A percentile compares a stretch with the other conserved stretches of the same genome.
phyloP scores from a whole-genome alignment of 1,284 basidiomycete species.

The Thecaphora thlaspeos region DNA sequence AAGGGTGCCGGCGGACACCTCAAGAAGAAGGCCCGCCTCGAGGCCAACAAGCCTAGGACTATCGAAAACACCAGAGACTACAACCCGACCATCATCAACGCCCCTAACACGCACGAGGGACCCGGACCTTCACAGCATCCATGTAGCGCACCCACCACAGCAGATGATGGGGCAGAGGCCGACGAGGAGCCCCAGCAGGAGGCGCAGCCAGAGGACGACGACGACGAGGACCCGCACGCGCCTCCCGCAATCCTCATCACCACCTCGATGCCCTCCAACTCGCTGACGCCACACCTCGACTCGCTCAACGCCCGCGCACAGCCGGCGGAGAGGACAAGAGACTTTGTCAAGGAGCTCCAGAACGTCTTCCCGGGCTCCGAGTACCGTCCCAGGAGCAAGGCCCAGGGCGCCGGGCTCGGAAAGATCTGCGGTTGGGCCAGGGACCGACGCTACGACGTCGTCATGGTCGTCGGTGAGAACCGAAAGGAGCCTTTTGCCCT shows the following conservation, averaged over 20 bases:
- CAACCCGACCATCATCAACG: slow-evolving; percentile 71
- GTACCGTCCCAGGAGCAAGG: slow-evolving; percentile 84
- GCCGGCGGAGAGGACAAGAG: slow-evolving; percentile 58
- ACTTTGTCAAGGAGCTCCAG: slow-evolving; percentile 75
- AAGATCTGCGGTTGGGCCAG: slow-evolving; percentile 92
- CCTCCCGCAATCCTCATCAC: slow-evolving; percentile 52
- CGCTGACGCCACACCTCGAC: slow-evolving; percentile 42
- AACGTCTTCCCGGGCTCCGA: slow-evolving; percentile 92
- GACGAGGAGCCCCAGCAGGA: slow-evolving; percentile 47
- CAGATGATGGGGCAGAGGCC: slow-evolving; percentile 4
- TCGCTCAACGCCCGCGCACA: slow-evolving; percentile 66
- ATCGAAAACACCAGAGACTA: slow-evolving; percentile 90
- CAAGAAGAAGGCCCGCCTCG: slow-evolving; percentile 69
- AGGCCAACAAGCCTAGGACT: slow-evolving; percentile 82
- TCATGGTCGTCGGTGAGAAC: slow-evolving; percentile 93
- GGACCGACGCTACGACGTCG: slow-evolving; percentile 78
- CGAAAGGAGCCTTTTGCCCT: slow-evolving; percentile 74
- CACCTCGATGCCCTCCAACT: slow-evolving; percentile 52
- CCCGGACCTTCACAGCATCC: slow-evolving; percentile 58
- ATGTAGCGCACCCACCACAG: slow-evolving; percentile 2
- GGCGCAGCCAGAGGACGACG: slow-evolving; percentile 40
- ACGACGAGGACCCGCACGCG: slow-evolving; percentile 42
- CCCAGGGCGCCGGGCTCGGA: slow-evolving; percentile 89
- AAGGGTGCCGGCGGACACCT: slow-evolving; percentile 69
- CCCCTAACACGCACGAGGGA: slow-evolving; percentile 54